A percentile compares a stretch with the other conserved stretches of the same genome.
Evolutionary conservation across 106 monocot species (phyloP).

Genomic region (Ottelia alismoides): DNA sequence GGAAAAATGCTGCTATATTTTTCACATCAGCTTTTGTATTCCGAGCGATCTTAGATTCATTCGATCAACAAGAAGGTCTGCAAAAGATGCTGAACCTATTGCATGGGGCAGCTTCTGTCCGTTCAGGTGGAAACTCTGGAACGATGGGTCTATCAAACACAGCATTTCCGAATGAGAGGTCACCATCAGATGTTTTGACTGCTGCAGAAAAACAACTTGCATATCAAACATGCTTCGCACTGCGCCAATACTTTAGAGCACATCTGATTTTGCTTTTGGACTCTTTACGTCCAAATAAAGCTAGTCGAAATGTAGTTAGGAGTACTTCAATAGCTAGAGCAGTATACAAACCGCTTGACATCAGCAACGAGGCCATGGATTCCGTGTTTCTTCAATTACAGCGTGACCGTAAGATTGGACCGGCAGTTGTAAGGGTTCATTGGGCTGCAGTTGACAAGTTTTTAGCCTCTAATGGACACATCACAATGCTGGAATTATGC

Average conservation of each 20-base stretch:
- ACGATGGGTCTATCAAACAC: slow-evolving; percentile 29
- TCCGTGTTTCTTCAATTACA: slow-evolving; percentile 76
- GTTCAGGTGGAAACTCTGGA: slow-evolving; percentile 77
- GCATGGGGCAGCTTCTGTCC: slow-evolving; percentile 56
- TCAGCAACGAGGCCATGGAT: slow-evolving; percentile 95
- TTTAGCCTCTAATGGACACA: slow-evolving; percentile 75
- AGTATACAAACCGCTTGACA: slow-evolving; percentile 86
- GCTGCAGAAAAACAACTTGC: slow-evolving; percentile 87
- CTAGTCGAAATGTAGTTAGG: slow-evolving; percentile 40
- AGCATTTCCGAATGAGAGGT: slow-evolving; percentile 46
- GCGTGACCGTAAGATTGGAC: slow-evolving; percentile 89
- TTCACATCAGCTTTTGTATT: slow-evolving; percentile 84
- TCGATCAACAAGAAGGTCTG: slow-evolving; percentile 78
- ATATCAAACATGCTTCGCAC: slow-evolving; percentile 77
- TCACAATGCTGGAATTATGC: slow-evolving; percentile 76
- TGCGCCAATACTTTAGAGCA: slow-evolving; percentile 83
- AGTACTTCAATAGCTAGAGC: slow-evolving; percentile 56
- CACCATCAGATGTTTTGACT: slow-evolving; percentile 74
- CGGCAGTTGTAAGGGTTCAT: slow-evolving; percentile 69
- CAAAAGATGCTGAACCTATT: slow-evolving; percentile 78
- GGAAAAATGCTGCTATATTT: slow-evolving; percentile 88
- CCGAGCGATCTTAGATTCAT: slow-evolving; percentile 76
- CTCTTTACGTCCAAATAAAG: slow-evolving; percentile 87
- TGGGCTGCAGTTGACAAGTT: slow-evolving; percentile 90
- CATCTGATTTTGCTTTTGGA: slow-evolving; percentile 89